phyloP scores from a whole-genome alignment of 495 filamentous ascomycete species.

The Penicillium riverlandense region DNA sequence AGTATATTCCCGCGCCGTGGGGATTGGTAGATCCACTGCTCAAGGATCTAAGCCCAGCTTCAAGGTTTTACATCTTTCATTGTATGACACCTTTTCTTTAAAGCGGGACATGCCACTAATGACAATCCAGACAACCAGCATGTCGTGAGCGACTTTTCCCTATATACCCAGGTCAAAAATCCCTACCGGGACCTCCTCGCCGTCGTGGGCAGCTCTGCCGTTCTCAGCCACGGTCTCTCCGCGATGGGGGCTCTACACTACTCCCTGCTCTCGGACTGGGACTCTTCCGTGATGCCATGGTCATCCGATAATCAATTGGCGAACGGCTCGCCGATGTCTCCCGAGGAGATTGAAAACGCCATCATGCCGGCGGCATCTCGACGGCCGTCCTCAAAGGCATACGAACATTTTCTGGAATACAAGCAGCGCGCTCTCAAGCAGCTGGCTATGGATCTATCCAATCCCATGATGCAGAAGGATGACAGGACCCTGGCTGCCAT shows the following conservation, averaged over 20 bases:
- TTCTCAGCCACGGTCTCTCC: slow-evolving; percentile 30
- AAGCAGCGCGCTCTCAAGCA: slow-evolving; percentile 39
- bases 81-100: slow-evolving; percentile 20
- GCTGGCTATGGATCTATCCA: slow-evolving; percentile 28
- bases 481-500: slow-evolving; percentile 35
- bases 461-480: slow-evolving; percentile 31
- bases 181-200: slow-evolving; percentile 34
- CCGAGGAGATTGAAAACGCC: slow-evolving; percentile 21
- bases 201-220: slow-evolving; percentile 31
- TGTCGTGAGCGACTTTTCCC: slow-evolving; percentile 26
- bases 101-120: not conserved
- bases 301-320: slow-evolving; percentile 15
- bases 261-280: slow-evolving; percentile 26
- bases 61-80: slow-evolving; percentile 34
- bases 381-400: slow-evolving; percentile 23
- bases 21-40: slow-evolving; percentile 37
- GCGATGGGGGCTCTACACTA: slow-evolving; percentile 39
- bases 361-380: slow-evolving; percentile 22
- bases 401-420: slow-evolving; percentile 34
- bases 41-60: slow-evolving; percentile 27
- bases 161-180: slow-evolving; percentile 35
- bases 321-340: slow-evolving; percentile 12
- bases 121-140: slow-evolving; percentile 25
- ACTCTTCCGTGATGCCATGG: slow-evolving; percentile 32
- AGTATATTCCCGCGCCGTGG: slow-evolving; percentile 22